Evolutionary conservation across 768 basidiomycete genomes (phyloP), one percentile per base, ranked within the genome.

Genomic region (Trametes maxima): DNA sequence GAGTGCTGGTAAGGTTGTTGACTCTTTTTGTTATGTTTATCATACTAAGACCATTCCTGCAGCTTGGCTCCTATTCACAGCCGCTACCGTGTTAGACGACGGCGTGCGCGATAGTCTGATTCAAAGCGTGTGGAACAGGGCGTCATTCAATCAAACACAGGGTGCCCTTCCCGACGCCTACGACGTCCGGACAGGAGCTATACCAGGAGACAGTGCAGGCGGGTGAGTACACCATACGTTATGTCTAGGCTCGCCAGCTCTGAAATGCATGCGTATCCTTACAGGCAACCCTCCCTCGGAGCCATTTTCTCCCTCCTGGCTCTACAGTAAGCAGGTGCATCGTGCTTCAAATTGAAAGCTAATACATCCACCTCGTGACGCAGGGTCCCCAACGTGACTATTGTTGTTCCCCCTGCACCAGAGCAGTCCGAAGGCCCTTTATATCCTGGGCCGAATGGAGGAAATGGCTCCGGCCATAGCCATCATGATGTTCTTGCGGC

Each of bases 11-110:
- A 33, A 3, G 8, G 28, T 33, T 33, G 8, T 33, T 33, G 28
- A 3, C 8, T 3, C 4, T 33, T 33, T 8, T 3, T 8, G 28
- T 33, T 33, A 33, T 33, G 28, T 33, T 33, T 8, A 8, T 33
- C 28, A 33, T 33, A 33, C 28, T 33, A 8, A 33, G 28, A 33
- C 8, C 28, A 33, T 33, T 8, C 28, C 28, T 33, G 17, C 36
- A 62, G 58, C 65, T 19, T 66, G 65, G 65, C 49, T 45, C 4
- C 39, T 63, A 24, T 58, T 66, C 54, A 59, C 65, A 2, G 53
- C 65, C 5, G 59, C 65, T 1, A 50, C 39, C 3, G 45, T 61
- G 21, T 51, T 60, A 10, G 59, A 65, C 56, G 24, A 17, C 17
- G 21, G n/a, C 42, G 60, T 66, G 12, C 63, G 63, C n/a, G 50